These are phyloP conservation scores for Phlyctochytrium planicorne DNA, from an alignment of 192 early-diverging fungal species.

Conservation along the genomic window DNA sequence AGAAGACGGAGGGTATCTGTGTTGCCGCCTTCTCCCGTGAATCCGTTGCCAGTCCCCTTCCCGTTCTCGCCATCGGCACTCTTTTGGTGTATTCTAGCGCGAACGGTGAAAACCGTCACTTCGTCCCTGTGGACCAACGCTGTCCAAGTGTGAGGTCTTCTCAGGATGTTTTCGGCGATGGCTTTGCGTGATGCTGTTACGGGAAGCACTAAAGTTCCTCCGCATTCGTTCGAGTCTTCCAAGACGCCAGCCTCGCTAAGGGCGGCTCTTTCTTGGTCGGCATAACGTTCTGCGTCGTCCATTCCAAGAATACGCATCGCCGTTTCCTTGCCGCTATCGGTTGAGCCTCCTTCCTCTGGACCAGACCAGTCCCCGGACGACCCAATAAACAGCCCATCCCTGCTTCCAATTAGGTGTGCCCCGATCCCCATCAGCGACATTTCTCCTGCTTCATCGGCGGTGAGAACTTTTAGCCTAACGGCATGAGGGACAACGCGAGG, in stretches of 20 bases:
- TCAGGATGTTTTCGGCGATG: not conserved
- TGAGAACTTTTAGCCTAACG: not conserved
- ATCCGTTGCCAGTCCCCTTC: not conserved
- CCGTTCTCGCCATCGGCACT: not conserved
- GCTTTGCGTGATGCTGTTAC: not conserved
- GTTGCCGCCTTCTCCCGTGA: not conserved
- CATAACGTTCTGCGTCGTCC: not conserved
- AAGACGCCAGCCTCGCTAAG: not conserved
- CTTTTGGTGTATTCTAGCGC: not conserved
- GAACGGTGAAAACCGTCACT: not conserved
- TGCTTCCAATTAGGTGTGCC: not conserved
- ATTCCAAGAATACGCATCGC: not conserved
- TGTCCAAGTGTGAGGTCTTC: not conserved
- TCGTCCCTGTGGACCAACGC: not conserved
- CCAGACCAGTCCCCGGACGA: not conserved
- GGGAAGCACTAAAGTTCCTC: not conserved
- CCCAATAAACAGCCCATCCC: not conserved
- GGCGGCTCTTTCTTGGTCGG: too few relatives aligned
- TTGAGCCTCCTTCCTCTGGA: not conserved
- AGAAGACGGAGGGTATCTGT: not conserved
- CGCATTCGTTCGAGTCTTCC: not conserved
- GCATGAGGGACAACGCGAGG: slow-evolving; percentile 1
- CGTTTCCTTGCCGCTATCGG: not conserved
- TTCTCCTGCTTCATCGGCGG: not conserved
- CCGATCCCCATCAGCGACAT: slow-evolving; percentile 1